Conservation (phyloP, 441 rosid genomes). For the Rhodomyrtus psidioides region DNA sequence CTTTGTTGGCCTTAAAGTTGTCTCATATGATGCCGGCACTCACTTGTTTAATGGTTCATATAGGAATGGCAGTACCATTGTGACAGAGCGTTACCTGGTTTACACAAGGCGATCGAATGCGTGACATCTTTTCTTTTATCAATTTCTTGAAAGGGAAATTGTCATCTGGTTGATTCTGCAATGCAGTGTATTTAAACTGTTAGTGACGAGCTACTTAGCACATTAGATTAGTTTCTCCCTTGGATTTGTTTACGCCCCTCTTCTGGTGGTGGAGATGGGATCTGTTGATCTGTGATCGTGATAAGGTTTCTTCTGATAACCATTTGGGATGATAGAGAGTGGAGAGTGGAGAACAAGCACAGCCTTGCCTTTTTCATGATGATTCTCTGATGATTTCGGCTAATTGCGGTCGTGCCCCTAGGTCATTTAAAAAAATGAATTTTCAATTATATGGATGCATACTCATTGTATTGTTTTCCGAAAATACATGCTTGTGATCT, state of each 20-base stretch:
- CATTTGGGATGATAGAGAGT: neutral
- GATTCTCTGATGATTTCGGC: neutral
- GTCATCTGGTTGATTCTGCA: neutral
- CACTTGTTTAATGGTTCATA: slow-evolving; percentile 38
- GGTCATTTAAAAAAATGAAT: neutral
- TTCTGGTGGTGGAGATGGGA: neutral
- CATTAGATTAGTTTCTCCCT: neutral
- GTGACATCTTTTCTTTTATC: slow-evolving; percentile 13
- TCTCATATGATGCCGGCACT: slow-evolving; percentile 11
- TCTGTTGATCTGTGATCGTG: neutral
- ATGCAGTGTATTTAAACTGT: neutral
- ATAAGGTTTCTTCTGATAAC: neutral
- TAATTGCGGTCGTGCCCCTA: neutral
- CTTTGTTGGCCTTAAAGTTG: neutral
- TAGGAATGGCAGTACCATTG: slow-evolving; percentile 88
- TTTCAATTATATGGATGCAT: neutral
- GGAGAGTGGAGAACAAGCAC: neutral
- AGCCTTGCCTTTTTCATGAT: neutral
- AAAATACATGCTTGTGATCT: neutral
- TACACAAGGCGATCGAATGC: slow-evolving; percentile 20
- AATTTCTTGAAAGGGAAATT: slow-evolving; percentile 17
- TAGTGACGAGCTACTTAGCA: neutral
- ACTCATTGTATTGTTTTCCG: neutral
- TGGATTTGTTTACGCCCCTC: neutral
- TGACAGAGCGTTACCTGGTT: slow-evolving; percentile 49